Percentiles rank a stretch among this genome's conserved stretches.
These are phyloP conservation scores for Nannizziopsis barbatae DNA, from an alignment of 2,329 filamentous ascomycete genomes.

Conservation along the genomic window DNA sequence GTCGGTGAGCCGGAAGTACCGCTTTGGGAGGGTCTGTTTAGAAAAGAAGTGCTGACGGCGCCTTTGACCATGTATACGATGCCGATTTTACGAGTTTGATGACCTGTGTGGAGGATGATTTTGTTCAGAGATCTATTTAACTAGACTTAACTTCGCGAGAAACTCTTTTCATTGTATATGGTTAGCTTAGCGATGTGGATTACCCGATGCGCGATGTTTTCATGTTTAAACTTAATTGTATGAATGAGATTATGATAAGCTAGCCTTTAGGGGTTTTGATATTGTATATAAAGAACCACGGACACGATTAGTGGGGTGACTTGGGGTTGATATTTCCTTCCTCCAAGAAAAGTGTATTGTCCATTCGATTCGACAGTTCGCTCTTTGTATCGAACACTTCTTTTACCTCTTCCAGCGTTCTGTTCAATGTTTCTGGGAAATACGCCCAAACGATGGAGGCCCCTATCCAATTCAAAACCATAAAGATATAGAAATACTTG, in stretches of 20 bases:
- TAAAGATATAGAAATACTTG: constrained; percentile 42
- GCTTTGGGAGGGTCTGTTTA: constrained; percentile 26
- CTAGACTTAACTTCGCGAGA: too few species aligned
- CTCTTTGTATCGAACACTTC: constrained; percentile 7
- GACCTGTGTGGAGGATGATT: background rate
- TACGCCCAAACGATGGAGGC: constrained; percentile 30
- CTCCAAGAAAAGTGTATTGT: background rate
- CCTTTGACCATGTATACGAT: constrained; percentile 29
- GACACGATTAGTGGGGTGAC: too few species aligned
- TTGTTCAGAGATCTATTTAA: too few species aligned
- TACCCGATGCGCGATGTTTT: too few species aligned
- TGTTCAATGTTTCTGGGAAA: constrained; percentile 32
- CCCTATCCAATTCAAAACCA: constrained; percentile 39
- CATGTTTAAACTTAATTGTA: too few species aligned
- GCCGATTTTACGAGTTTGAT: constrained; percentile 17
- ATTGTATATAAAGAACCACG: too few species aligned
- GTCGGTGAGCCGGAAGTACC: constrained; percentile 18
- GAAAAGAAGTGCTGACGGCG: constrained; percentile 28
- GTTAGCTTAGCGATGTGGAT: too few species aligned
- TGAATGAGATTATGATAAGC: too few species aligned
- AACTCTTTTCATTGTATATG: too few species aligned
- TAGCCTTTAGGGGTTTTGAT: too few species aligned
- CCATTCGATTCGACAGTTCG: too few species aligned
- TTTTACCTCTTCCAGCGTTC: constrained; percentile 32
- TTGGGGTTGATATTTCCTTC: background rate